These are phyloP conservation scores for Maudiozyma saulgeensis DNA, from an alignment of 805 yeast genomes.

Conservation along the genomic window DNA sequence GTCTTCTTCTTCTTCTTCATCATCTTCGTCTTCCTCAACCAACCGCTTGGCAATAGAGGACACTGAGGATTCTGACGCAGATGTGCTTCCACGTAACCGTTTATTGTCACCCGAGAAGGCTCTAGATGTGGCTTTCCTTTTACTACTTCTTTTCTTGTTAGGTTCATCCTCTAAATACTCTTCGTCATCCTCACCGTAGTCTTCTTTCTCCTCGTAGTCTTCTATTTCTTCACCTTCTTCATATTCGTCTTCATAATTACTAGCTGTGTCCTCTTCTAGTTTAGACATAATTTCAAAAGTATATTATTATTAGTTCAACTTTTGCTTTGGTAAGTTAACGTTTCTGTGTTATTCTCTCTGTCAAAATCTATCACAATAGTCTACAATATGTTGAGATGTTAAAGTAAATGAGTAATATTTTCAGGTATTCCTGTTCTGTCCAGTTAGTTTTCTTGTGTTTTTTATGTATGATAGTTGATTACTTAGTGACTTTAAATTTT, in stretches of 20 bases:
- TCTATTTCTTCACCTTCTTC: background rate
- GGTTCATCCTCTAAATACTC: background rate
- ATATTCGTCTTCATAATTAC: background rate
- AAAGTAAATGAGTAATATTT: too few species aligned
- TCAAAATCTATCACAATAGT: too few species aligned
- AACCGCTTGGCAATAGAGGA: background rate
- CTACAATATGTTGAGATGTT: too few species aligned
- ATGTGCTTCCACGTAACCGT: background rate
- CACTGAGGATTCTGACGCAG: background rate
- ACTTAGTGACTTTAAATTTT: too few species aligned
- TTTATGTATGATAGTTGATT: background rate
- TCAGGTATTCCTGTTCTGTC: too few species aligned
- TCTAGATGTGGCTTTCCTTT: background rate
- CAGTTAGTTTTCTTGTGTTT: background rate
- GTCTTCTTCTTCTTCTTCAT: background rate
- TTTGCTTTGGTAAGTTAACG: too few species aligned
- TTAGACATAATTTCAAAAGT: background rate
- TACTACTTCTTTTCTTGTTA: background rate
- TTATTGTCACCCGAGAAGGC: background rate
- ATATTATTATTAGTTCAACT: background rate
- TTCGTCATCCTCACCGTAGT: background rate
- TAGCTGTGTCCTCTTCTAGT: background rate
- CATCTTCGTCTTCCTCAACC: background rate
- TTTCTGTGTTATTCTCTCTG: too few species aligned
- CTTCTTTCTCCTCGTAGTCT: background rate